These are phyloP conservation scores for Harrya chromipes DNA, from an alignment of 768 basidiomycete genomes.

Conservation along the genomic window DNA sequence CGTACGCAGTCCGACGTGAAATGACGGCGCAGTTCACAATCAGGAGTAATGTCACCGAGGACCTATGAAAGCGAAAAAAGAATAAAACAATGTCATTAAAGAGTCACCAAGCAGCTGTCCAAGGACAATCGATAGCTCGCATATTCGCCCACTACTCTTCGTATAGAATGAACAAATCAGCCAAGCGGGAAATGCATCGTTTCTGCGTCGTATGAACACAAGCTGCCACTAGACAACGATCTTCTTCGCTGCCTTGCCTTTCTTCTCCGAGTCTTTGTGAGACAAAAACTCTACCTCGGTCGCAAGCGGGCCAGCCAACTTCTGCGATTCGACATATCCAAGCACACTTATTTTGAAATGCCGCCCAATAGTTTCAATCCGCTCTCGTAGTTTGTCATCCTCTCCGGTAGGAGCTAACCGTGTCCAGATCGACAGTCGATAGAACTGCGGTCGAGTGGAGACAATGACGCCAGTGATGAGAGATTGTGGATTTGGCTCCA, in stretches of 20 bases:
- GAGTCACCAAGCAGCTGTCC: slow-evolving; percentile 21
- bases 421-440: slow-evolving; percentile 98
- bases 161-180: slow-evolving; percentile 34
- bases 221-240: slow-evolving; percentile 51
- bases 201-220: slow-evolving; percentile 16
- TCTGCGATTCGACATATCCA: slow-evolving; percentile 71
- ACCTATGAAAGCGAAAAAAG: slow-evolving; percentile 8
- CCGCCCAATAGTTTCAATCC: slow-evolving; percentile 79
- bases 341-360: slow-evolving; percentile 93
- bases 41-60: not conserved
- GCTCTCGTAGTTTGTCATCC: slow-evolving; percentile 64
- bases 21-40: not conserved
- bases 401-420: slow-evolving; percentile 63
- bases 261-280: slow-evolving; percentile 95
- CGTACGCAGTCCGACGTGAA: slow-evolving; percentile 1
- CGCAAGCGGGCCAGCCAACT: slow-evolving; percentile 80
- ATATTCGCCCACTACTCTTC: slow-evolving; percentile 22
- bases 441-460: slow-evolving; percentile 91
- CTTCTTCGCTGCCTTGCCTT: slow-evolving; percentile 81
- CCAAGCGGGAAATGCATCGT: slow-evolving; percentile 14
- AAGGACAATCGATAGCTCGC: slow-evolving; percentile 17
- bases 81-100: slow-evolving; percentile 24
- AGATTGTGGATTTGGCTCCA: slow-evolving; percentile 47
- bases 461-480: slow-evolving; percentile 94
- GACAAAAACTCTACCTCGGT: slow-evolving; percentile 95